Evolutionary conservation across 2,329 filamentous ascomycete genomes (phyloP), one percentile per base, ranked within the genome.

Genomic region (Alternaria sp.): DNA sequence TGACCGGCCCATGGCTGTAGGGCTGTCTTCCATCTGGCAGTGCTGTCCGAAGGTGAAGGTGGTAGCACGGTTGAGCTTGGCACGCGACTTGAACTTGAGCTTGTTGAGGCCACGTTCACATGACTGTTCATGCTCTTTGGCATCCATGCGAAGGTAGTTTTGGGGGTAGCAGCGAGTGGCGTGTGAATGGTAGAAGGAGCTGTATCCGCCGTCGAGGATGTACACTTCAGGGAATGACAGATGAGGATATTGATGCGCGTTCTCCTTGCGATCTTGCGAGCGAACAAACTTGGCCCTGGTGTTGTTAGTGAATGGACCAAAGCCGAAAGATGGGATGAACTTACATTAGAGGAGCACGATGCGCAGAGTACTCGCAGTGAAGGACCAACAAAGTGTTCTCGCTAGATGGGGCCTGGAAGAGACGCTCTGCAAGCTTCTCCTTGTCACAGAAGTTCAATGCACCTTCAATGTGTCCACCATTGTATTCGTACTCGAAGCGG

Each of bases 361-460:
- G 95, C 43, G 93, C 95, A 32, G 96, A 98, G 82, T 98, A 99
- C 82, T 99, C 96, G 87, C 96, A 99, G 83, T 99, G 96, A 73
- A 99, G 93, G 70, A 99, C 90, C 66, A 99, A 82, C 11, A 97
- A 85, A 0, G 93, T 96, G 69, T 90, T 91, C 55, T 90, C 87
- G 1, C 89, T 91, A 53, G 90, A 87, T 50, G 73, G 65, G 12
- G 72, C 61, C 30, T 74, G 85, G 79, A 99, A 97, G 52, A 99
- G 87, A 70, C 94, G 89, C 59, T 85, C 85, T 9, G 93, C 89
- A 62, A 99, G 85, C 64, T 91, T 83, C 74, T 99, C 95, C 82
- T 97, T 97, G 83, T 97, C 93, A 81, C 97, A 98, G 84, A 93
- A 96, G 84, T 99, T 99, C 82, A 97, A 85, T 46, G 96, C 96